Evolutionary conservation across 2,329 filamentous ascomycete genomes (phyloP).

Genomic region (Corynespora cassiicola): DNA sequence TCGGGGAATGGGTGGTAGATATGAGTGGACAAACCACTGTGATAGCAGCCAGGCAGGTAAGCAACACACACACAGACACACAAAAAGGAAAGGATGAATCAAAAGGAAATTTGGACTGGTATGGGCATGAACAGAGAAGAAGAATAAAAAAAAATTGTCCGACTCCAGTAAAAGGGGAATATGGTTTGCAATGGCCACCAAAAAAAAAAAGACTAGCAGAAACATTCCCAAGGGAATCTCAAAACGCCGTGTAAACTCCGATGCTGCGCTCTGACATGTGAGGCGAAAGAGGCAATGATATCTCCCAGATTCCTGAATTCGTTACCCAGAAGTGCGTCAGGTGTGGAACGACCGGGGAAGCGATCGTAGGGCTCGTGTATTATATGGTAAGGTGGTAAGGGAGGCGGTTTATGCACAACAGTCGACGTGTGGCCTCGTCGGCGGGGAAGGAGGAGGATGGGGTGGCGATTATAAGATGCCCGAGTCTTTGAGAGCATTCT

Average conservation of each 20-base stretch:
- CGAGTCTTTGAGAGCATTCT: conserved; percentile 97
- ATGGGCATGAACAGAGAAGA: conserved; percentile 18
- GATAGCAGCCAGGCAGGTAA: too few relatives aligned
- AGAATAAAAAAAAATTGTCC: too few relatives aligned
- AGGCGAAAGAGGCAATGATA: conserved; percentile 45
- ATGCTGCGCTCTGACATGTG: conserved; percentile 46
- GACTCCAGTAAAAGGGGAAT: conserved; percentile 26
- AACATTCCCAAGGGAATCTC: conserved; percentile 33
- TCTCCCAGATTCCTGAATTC: conserved; percentile 41
- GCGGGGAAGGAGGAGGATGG: conserved; percentile 7
- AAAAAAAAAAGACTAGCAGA: conserved; percentile 7
- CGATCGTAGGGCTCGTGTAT: conserved; percentile 45
- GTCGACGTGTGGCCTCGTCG: conserved; percentile 29
- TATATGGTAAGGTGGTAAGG: conserved; percentile 34
- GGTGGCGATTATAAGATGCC: conserved; percentile 72
- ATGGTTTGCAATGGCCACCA: conserved; percentile 21
- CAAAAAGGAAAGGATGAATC: conserved; percentile 9
- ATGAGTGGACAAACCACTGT: too few relatives aligned
- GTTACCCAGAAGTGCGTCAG: conserved; percentile 38
- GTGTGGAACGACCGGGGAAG: conserved; percentile 34
- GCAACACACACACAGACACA: too few relatives aligned
- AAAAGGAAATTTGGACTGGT: conserved; percentile 18
- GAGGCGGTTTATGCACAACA: conserved; percentile 37
- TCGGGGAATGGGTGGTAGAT: too few relatives aligned
- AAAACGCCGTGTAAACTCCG: conserved; percentile 42